Conservation (phyloP, 2,329 filamentous ascomycete genomes). For the Trichophyton mentagrophytes region DNA sequence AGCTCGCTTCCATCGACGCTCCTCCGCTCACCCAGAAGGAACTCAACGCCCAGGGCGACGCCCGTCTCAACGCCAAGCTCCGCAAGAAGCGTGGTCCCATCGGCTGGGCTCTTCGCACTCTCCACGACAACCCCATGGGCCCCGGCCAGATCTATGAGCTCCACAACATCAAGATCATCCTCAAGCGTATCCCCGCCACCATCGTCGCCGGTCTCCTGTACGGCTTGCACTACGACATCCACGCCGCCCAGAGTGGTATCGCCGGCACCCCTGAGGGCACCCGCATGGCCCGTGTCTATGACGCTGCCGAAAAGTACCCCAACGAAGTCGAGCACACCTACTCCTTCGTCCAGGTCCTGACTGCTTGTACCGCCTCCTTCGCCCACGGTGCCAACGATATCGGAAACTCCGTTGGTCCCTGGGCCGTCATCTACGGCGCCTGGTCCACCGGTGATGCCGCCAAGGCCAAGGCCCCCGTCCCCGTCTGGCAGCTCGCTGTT, state of each 20-base stretch:
- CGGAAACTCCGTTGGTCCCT: constrained; percentile 56
- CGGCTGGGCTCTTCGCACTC: constrained; percentile 71
- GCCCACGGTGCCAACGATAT: constrained; percentile 66
- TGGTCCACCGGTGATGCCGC: constrained; percentile 53
- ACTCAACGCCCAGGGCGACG: constrained; percentile 45
- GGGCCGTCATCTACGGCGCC: constrained; percentile 57
- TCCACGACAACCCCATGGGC: constrained; percentile 61
- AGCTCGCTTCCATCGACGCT: constrained; percentile 36
- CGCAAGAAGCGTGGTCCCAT: constrained; percentile 49
- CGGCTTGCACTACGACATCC: constrained; percentile 70
- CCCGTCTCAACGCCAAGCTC: constrained; percentile 51
- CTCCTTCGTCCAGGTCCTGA: constrained; percentile 43
- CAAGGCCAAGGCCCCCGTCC: constrained; percentile 51
- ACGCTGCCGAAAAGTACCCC: constrained; percentile 50
- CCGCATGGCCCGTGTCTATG: constrained; percentile 58
- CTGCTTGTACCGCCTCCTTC: constrained; percentile 39
- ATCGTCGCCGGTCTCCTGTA: constrained; percentile 53
- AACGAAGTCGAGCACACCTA: constrained; percentile 56
- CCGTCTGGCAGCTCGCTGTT: constrained; percentile 65
- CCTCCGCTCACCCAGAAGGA: constrained; percentile 49
- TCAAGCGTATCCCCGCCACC: constrained; percentile 57
- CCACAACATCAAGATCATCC: constrained; percentile 52
- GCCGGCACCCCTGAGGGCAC: constrained; percentile 58
- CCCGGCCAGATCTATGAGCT: constrained; percentile 61
- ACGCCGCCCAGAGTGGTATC: constrained; percentile 59